Base-by-base conservation (phyloP, 75 land plant species). In the Cryptomeria japonica region DNA sequence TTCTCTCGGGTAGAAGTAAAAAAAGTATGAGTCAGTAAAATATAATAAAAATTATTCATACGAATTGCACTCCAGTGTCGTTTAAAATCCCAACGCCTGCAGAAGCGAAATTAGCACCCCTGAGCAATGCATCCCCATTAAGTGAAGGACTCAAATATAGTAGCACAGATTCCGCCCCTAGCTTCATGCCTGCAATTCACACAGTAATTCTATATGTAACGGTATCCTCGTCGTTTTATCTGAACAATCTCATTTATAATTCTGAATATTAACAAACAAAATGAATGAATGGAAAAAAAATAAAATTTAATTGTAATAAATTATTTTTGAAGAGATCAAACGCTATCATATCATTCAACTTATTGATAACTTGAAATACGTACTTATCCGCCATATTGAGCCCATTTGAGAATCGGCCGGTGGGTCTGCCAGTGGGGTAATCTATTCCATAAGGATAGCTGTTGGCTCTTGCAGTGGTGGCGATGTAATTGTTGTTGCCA, bases 101-200 rank as follows among this genome's bases (percentile, higher is more conserved):
- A n/a, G 91, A 86, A 32, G 91, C 91, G 49, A 89, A 89, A 73
- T 90, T 90, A 41, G 90, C 44, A 68, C 91, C 91, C 13, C 78
- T 86, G n/a, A 90, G 85, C 37, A 90, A 80, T 3, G 64, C 86
- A 34, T 42, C 36, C 13, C 91, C 91, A 1, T 36, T 78, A 0
- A 91, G 91, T 14, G 51, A 34, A 51, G 91, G 90, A 39, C 32
- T 44, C 88, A 90, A 39, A 44, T 90, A 90, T 14, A 90, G 91
- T 12, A 90, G 90, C 36, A 36, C 58, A 19, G 79, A 28, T 80
- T 87, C 87, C 3, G 75, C 46, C 2, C 89, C 89, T 6, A 90
- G 6, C 64, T 46, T 47, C 64, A 4, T 37, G 85, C 90, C 91
- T 88, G 91, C 86, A 85, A 41, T 34, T 18, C 53, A 47, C 2